A percentile compares a stretch with the other conserved stretches of the same genome.
phyloP scores from a whole-genome alignment of 169 alveolate genomes.

The Plasmodium berghei region DNA sequence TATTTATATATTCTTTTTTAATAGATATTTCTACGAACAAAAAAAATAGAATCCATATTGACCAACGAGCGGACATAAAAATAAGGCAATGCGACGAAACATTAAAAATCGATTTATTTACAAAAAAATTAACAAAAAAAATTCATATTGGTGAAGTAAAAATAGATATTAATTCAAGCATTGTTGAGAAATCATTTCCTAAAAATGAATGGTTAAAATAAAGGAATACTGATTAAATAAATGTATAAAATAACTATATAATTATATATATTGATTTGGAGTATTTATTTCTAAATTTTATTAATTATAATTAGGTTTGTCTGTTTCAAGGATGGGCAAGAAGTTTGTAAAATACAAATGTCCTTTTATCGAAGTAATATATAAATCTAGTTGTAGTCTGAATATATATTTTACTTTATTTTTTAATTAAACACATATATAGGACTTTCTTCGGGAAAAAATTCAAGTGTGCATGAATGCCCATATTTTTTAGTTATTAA shows the following conservation, averaged over 20 bases:
- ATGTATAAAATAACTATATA: background rate
- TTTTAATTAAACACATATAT: background rate
- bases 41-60: slow-evolving; percentile 71
- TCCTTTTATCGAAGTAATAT: slow-evolving; percentile 69
- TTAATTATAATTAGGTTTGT: slow-evolving; percentile 53
- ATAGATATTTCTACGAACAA: slow-evolving; percentile 61
- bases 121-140: slow-evolving; percentile 74
- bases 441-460: background rate
- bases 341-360: slow-evolving; percentile 70
- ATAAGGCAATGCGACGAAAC: slow-evolving; percentile 75
- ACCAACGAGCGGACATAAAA: slow-evolving; percentile 70
- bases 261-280: too few species aligned
- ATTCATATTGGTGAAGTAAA: slow-evolving; percentile 69
- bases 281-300: background rate
- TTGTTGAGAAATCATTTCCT: slow-evolving; percentile 60
- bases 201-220: slow-evolving; percentile 68
- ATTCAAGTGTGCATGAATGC: too few species aligned
- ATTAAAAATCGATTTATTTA: slow-evolving; percentile 45
- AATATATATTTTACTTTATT: background rate
- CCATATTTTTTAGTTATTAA: too few species aligned
- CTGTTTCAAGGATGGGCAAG: slow-evolving; percentile 77
- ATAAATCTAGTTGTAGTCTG: background rate
- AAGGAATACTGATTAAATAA: background rate
- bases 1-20: background rate
- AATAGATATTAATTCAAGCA: slow-evolving; percentile 63